Evolutionary conservation across 768 basidiomycete species (phyloP).

Genomic region (Podaxis sp.): DNA sequence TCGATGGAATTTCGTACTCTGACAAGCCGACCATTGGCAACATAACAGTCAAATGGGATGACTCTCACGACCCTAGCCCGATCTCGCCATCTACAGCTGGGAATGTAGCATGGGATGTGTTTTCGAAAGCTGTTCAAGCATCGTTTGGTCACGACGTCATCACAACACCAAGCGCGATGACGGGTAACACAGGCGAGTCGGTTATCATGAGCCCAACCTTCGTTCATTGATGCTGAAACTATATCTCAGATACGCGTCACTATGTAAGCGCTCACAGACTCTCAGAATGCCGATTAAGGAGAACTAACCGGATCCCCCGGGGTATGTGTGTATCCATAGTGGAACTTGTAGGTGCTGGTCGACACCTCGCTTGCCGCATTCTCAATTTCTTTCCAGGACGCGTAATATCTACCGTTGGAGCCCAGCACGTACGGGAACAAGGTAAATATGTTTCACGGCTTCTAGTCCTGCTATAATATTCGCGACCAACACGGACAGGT

Average conservation of each 20-base stretch:
- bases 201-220: neutral
- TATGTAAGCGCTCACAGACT: conserved; percentile 23
- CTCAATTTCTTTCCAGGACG: conserved; percentile 18
- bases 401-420: conserved; percentile 33
- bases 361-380: neutral
- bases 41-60: conserved; percentile 22
- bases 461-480: neutral
- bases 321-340: conserved; percentile 16
- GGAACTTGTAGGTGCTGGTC: conserved; percentile 24
- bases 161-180: conserved; percentile 31
- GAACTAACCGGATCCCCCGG: neutral
- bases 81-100: conserved; percentile 24
- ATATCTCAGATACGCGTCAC: conserved; percentile 26
- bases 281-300: neutral
- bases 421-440: conserved; percentile 26
- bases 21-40: conserved; percentile 25
- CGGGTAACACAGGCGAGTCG: conserved; percentile 29
- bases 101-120: conserved; percentile 26
- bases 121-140: conserved; percentile 28
- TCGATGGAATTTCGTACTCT: conserved; percentile 22
- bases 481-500: conserved; percentile 13
- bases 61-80: conserved; percentile 25
- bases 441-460: conserved; percentile 15
- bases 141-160: conserved; percentile 27
- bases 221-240: neutral